A percentile compares a stretch with the other conserved stretches of the same genome.
Evolutionary conservation across 2,329 filamentous ascomycete species (phyloP).

Genomic region (Fusarium sp.): DNA sequence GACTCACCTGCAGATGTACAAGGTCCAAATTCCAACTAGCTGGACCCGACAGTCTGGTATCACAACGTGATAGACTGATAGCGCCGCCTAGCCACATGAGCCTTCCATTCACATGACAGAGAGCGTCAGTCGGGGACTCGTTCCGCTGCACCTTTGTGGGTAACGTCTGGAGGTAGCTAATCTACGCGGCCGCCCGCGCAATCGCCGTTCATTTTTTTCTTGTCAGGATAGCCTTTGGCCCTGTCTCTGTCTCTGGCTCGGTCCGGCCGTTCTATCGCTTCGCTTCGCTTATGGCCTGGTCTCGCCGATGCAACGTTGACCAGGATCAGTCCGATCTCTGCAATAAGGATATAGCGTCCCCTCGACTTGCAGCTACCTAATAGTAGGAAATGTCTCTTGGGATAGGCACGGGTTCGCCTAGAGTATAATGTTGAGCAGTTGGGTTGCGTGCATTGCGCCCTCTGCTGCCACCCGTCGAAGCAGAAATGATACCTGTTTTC

Average conservation of each 20-base stretch:
- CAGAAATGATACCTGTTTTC: conserved; percentile 14
- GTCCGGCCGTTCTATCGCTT: conserved; percentile 7
- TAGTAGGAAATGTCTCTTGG: not conserved
- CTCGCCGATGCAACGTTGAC: conserved; percentile 5
- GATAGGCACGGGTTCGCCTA: not conserved
- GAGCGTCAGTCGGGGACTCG: conserved; percentile 38
- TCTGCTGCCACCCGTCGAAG: conserved; percentile 15
- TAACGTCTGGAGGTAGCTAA: conserved; percentile 1
- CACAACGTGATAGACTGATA: conserved; percentile 31
- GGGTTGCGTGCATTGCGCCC: conserved; percentile 20
- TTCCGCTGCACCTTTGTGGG: conserved; percentile 32
- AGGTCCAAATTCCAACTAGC: conserved; percentile 18
- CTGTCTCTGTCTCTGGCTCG: not conserved
- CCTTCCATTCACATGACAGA: conserved; percentile 49
- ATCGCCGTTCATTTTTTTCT: conserved; percentile 1
- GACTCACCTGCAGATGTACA: conserved; percentile 22
- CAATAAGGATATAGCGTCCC: not conserved
- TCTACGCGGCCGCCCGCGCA: conserved; percentile 19
- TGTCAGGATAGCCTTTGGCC: not conserved
- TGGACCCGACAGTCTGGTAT: conserved; percentile 49
- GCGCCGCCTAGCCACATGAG: conserved; percentile 38
- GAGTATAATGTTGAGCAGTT: conserved; percentile 1
- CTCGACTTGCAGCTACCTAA: not conserved
- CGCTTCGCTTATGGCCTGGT: not conserved
- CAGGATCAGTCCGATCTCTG: conserved; percentile 18